These are phyloP conservation scores for Aaosphaeria pasadenensis DNA, from an alignment of 2,329 filamentous ascomycete species.

Conservation along the genomic window DNA sequence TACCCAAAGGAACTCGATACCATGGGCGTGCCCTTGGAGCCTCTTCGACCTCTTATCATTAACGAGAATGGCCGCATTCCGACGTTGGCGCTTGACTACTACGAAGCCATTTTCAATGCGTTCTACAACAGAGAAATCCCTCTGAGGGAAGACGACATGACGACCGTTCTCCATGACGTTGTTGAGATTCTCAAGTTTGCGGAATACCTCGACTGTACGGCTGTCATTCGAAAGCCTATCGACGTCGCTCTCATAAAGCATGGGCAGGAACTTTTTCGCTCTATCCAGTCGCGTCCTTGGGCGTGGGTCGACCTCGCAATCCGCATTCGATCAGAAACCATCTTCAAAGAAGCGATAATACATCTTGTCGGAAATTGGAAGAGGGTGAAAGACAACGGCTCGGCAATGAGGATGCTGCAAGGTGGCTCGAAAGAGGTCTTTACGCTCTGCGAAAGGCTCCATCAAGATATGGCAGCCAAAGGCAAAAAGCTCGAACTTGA, in stretches of 20 bases:
- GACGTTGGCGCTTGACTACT: constrained; percentile 31
- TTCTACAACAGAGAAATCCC: constrained; percentile 45
- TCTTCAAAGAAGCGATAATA: constrained; percentile 46
- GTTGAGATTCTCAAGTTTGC: constrained; percentile 44
- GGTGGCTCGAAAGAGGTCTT: constrained; percentile 16
- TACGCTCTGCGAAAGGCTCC: constrained; percentile 30
- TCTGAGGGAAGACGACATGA: constrained; percentile 40
- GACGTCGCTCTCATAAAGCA: constrained; percentile 48
- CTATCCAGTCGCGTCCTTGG: constrained; percentile 42
- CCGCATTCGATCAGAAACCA: constrained; percentile 45
- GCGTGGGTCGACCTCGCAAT: constrained; percentile 46
- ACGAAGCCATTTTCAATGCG: constrained; percentile 44
- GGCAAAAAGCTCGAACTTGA: constrained; percentile 22
- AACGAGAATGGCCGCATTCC: constrained; percentile 36
- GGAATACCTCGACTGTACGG: constrained; percentile 45
- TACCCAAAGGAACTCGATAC: constrained; percentile 30
- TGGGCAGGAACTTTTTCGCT: constrained; percentile 45
- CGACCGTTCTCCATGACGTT: constrained; percentile 38
- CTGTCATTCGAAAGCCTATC: constrained; percentile 43
- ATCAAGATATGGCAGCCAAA: constrained; percentile 21
- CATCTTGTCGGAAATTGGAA: constrained; percentile 45
- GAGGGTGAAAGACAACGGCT: constrained; percentile 5
- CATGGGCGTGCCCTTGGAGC: constrained; percentile 24
- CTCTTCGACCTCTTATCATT: constrained; percentile 16
- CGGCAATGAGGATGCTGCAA: constrained; percentile 11